Base-by-base conservation (phyloP, 2,329 filamentous ascomycete genomes). In the Fusarium multiceps region DNA sequence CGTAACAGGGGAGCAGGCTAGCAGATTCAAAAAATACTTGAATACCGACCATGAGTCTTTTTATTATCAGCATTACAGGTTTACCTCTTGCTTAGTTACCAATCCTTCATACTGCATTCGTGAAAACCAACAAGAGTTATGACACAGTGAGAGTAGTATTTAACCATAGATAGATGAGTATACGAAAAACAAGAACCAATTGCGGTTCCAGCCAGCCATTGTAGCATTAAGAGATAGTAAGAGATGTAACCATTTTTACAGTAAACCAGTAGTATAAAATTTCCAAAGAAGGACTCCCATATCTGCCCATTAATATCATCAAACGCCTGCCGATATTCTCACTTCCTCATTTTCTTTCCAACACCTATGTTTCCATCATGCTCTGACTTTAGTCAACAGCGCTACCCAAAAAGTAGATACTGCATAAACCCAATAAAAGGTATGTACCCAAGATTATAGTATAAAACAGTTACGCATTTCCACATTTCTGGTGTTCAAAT, bases 241-340 rank as follows among this genome's bases (percentile, higher is more conserved):
- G 37, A 68, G 41, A 66, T 41, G 66, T 59, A 58, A 62, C 48
- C 57, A 61, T 73, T 68, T 74, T 71, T 63, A 73, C 61, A 68
- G 55, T 56, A 65, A 55, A 55, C 63, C 50, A 65, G 68, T 60
- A 68, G 63, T 59, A 68, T 60, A 72, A 61, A 65, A 57, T 63
- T 65, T 70, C 64, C 66, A 70, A 74, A 50, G 66, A 73, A 68
- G 45, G 66, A 73, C 66, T 72, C 73, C 72, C 50, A 59, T 67
- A 56, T 66, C 59, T 72, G 58, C 70, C 71, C 62, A 73, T 56
- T 58, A 50, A 61, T 50, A 43, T 65, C 43, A 56, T 51, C 45
- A 20, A 75, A 75, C 71, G 72, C 73, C 73, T 49, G 20, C 37
- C 66, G 50, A 58, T 60, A 59, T 69, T 71, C 63, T 63, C 63